Percentiles rank a stretch among this genome's conserved stretches.
These are phyloP conservation scores for Fusarium goolgardi DNA, from an alignment of 2,329 filamentous ascomycete genomes.

Conservation along the genomic window DNA sequence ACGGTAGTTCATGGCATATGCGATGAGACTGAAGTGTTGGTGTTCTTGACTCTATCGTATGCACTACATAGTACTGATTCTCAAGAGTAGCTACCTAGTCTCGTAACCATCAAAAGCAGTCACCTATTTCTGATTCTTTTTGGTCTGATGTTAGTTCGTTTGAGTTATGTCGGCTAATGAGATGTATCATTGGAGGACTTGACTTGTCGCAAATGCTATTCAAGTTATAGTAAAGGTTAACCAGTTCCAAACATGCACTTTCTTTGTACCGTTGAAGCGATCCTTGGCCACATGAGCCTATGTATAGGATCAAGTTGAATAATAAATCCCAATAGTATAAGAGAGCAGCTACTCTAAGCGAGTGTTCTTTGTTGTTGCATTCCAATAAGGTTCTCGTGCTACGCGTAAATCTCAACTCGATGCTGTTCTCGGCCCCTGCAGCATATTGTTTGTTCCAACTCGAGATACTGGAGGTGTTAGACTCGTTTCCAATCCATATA, in stretches of 20 bases:
- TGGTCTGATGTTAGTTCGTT: fast-evolving
- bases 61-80: background rate
- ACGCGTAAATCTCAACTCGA: background rate
- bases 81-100: background rate
- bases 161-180: no score
- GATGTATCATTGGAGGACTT: background rate
- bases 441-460: background rate
- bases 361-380: background rate
- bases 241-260: background rate
- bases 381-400: background rate
- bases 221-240: fast-evolving
- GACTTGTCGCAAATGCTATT: background rate
- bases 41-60: background rate
- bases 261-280: no score
- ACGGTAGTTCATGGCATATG: constrained; percentile 5
- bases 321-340: background rate
- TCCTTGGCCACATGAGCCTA: background rate
- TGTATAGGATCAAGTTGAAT: background rate
- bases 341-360: background rate
- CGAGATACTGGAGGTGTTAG: background rate
- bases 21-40: background rate
- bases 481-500: background rate
- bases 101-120: background rate
- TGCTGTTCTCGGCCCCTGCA: background rate
- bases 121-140: background rate